phyloP scores from a whole-genome alignment of 2,329 filamentous ascomycete species.

The Rosellinia necatrix region DNA sequence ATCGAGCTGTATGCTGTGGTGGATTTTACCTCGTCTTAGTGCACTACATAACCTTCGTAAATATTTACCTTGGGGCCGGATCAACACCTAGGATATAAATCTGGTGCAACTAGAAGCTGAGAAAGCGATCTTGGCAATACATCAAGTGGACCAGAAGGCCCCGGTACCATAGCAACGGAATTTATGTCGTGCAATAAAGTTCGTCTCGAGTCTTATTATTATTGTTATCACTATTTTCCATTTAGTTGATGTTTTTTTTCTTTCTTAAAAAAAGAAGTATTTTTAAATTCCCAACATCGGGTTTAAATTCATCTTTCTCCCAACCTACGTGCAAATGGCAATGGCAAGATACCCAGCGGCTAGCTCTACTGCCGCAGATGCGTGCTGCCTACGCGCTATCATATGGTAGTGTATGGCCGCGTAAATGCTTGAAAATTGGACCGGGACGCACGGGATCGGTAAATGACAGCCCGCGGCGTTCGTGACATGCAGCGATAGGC shows the following conservation, averaged over 20 bases:
- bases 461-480: slow-evolving; percentile 28
- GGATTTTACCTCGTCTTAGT: not conserved
- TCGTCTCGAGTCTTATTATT: not conserved
- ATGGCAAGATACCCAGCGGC: not conserved
- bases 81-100: not conserved
- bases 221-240: too few relatives aligned
- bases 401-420: slow-evolving; percentile 18
- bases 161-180: too few relatives aligned
- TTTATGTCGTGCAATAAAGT: too few relatives aligned
- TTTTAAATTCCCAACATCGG: too few relatives aligned
- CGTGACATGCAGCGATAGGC: slow-evolving; percentile 34
- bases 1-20: slow-evolving; percentile 2
- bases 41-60: not conserved
- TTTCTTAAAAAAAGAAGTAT: too few relatives aligned
- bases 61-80: not conserved
- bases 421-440: slow-evolving; percentile 23
- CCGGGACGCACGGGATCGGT: slow-evolving; percentile 30
- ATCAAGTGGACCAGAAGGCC: not conserved
- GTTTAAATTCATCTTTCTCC: too few relatives aligned
- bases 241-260: too few relatives aligned
- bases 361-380: slow-evolving; percentile 2
- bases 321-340: too few relatives aligned
- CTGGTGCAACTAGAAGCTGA: not conserved
- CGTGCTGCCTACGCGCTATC: slow-evolving; percentile 9
- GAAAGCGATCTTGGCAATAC: not conserved